Evolutionary conservation across 371 early-diverging fungal species (phyloP).

Genomic region (Syncephalastrum contaminatum): DNA sequence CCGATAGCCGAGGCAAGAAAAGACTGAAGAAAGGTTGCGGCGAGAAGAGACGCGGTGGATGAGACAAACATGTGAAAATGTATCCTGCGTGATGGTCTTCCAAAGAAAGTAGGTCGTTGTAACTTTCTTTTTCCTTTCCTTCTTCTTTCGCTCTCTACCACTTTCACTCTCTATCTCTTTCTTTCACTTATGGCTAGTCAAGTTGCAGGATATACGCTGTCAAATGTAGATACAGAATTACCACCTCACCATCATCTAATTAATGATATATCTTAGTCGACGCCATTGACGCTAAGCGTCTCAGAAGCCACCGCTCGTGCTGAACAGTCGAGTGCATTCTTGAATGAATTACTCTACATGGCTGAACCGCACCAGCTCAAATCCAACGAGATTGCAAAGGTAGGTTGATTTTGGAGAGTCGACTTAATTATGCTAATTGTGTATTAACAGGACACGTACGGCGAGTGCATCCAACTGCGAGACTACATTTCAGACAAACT

Average conservation of each 20-base stretch:
- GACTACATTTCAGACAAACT: conserved; percentile 44
- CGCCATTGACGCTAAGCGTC: conserved; percentile 24
- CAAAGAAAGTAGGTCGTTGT: neutral
- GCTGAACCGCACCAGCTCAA: conserved; percentile 34
- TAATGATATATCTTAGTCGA: conserved; percentile 13
- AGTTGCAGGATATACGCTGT: too few species aligned
- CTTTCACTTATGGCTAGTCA: too few species aligned
- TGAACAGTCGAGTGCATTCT: conserved; percentile 25
- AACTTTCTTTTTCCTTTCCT: conserved; percentile 5
- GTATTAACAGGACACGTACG: conserved; percentile 34
- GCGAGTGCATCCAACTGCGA: conserved; percentile 34
- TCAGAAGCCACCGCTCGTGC: conserved; percentile 34
- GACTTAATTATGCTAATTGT: neutral
- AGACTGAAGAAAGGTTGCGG: too few species aligned
- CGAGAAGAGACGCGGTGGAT: too few species aligned
- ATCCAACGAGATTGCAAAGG: conserved; percentile 38
- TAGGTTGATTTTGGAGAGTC: conserved; percentile 7
- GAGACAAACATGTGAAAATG: too few species aligned
- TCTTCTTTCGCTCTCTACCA: conserved; percentile 9
- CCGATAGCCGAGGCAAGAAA: too few species aligned
- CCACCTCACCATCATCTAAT: too few species aligned
- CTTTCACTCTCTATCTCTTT: conserved; percentile 7
- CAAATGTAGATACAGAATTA: too few species aligned
- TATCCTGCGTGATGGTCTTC: too few species aligned
- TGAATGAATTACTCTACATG: conserved; percentile 32